A percentile compares a stretch with the other conserved stretches of the same genome.
Conservation (phyloP, 805 yeast genomes). For the Ogataea minuta region DNA sequence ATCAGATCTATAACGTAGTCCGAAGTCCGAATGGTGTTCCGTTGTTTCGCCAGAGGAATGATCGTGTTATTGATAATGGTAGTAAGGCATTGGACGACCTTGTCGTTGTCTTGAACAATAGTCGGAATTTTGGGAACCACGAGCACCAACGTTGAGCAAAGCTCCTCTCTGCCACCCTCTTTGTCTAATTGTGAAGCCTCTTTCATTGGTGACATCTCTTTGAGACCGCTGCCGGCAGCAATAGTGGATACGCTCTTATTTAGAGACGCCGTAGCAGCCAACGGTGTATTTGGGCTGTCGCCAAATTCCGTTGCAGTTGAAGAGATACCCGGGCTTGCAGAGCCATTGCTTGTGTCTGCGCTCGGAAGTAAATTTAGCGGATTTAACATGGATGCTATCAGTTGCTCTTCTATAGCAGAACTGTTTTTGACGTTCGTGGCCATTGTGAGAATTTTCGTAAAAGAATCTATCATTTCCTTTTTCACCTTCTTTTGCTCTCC, state of each 20-base stretch:
- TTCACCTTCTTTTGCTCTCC: constrained; percentile 59
- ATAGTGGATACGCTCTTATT: no score
- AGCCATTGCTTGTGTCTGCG: constrained; percentile 10
- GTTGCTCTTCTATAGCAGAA: constrained; percentile 17
- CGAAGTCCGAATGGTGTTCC: constrained; percentile 38
- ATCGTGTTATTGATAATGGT: constrained; percentile 53
- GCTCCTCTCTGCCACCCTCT: constrained; percentile 40
- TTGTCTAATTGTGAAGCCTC: constrained; percentile 16
- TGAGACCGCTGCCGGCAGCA: not conserved
- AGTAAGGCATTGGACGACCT: constrained; percentile 46
- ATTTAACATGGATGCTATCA: constrained; percentile 21
- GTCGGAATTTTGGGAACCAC: constrained; percentile 41
- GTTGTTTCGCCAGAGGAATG: constrained; percentile 51
- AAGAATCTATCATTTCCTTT: constrained; percentile 45
- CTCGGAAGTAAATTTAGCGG: constrained; percentile 25
- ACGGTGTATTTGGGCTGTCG: constrained; percentile 1
- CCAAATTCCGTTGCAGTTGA: not conserved
- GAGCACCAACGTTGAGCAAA: constrained; percentile 40
- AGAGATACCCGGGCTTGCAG: not conserved
- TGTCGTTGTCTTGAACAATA: constrained; percentile 60
- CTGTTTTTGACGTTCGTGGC: constrained; percentile 24
- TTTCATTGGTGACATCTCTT: constrained; percentile 15
- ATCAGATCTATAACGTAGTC: constrained; percentile 45
- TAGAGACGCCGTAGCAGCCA: not conserved
- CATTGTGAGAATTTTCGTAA: constrained; percentile 25